Conservation (phyloP, 495 filamentous ascomycete genomes). For the Trichoderma reesei region DNA sequence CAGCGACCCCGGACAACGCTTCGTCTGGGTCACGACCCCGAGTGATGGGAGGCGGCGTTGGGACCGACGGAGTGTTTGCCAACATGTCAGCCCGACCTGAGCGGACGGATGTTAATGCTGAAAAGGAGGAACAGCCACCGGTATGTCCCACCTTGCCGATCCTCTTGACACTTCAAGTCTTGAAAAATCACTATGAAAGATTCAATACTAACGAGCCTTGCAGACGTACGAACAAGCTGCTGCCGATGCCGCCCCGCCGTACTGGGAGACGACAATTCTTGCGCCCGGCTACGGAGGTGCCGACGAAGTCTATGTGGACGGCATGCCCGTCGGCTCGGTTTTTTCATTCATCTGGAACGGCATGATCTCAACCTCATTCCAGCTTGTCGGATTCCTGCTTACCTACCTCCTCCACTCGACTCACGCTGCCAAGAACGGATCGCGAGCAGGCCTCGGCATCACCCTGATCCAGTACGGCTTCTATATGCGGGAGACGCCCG, state of each 20-base stretch:
- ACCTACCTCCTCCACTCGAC: constrained; percentile 97
- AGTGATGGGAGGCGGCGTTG: constrained; percentile 57
- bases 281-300: constrained; percentile 71
- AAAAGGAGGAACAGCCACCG: constrained; percentile 80
- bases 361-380: constrained; percentile 98
- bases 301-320: constrained; percentile 94
- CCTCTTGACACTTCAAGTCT: not conserved
- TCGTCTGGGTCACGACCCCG: constrained; percentile 15
- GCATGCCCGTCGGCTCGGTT: constrained; percentile 87
- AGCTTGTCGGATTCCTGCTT: constrained; percentile 90
- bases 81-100: constrained; percentile 91
- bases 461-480: constrained; percentile 96
- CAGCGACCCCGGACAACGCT: not conserved
- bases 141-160: constrained; percentile 43
- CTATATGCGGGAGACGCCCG: constrained; percentile 59
- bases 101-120: constrained; percentile 54
- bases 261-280: constrained; percentile 98
- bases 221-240: constrained; percentile 98
- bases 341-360: constrained; percentile 98
- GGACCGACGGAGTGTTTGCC: constrained; percentile 87
- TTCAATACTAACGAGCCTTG: constrained; percentile 11
- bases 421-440: constrained; percentile 95
- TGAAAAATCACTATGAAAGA: constrained; percentile 17
- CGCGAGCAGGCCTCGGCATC: constrained; percentile 85
- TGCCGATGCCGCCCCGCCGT: constrained; percentile 90